These are phyloP conservation scores for Cystobasidiopsis lactophilus DNA, from an alignment of 768 basidiomycete species.

Conservation along the genomic window DNA sequence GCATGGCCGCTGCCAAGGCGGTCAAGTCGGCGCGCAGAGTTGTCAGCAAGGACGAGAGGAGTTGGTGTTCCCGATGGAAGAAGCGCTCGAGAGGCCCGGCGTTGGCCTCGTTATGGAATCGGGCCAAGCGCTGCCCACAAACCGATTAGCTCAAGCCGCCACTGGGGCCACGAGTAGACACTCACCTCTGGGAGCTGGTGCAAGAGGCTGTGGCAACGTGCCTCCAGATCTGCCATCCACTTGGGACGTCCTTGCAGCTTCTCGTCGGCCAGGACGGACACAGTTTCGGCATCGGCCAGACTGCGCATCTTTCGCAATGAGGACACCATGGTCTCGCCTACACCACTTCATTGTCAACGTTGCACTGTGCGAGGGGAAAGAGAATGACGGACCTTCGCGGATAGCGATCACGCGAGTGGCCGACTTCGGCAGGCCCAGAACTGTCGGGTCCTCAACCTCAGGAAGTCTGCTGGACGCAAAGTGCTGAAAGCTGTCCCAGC, in stretches of 20 bases:
- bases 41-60: slow-evolving; percentile 54
- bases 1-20: slow-evolving; percentile 53
- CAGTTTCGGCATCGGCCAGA: slow-evolving; percentile 65
- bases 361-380: too few species aligned
- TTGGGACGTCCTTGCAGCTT: slow-evolving; percentile 44
- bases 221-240: slow-evolving; percentile 76
- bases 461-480: slow-evolving; percentile 68
- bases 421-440: slow-evolving; percentile 78
- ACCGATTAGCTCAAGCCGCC: too few species aligned
- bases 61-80: slow-evolving; percentile 65
- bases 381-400: slow-evolving; percentile 72
- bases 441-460: slow-evolving; percentile 71
- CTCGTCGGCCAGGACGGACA: slow-evolving; percentile 28
- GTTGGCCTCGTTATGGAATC: slow-evolving; percentile 26
- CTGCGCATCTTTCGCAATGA: slow-evolving; percentile 87
- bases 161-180: slow-evolving; percentile 21
- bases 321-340: slow-evolving; percentile 56
- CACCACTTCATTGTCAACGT: too few species aligned
- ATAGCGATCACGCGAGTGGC: slow-evolving; percentile 81
- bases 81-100: slow-evolving; percentile 70
- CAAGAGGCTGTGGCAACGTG: slow-evolving; percentile 69
- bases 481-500: slow-evolving; percentile 71
- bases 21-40: slow-evolving; percentile 59
- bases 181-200: slow-evolving; percentile 49
- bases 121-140: too few species aligned